A percentile compares a stretch with the other conserved stretches of the same genome.
Conservation (phyloP, 2,329 filamentous ascomycete genomes). For the Microsporum ferrugineum region DNA sequence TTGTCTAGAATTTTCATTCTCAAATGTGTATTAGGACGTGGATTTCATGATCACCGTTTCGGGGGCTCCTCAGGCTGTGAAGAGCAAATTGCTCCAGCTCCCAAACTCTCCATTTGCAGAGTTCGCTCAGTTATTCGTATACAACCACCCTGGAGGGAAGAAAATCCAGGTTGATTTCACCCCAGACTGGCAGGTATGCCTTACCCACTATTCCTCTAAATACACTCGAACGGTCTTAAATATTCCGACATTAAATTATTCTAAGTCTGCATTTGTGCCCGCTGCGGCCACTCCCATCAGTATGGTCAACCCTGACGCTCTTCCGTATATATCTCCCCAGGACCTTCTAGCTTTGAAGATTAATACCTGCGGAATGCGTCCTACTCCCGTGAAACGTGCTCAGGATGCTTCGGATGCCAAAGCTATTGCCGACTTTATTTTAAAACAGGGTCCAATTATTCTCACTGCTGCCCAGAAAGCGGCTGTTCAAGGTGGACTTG, state of each 20-base stretch:
- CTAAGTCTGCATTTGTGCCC: conserved; percentile 7
- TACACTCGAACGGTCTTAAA: not conserved
- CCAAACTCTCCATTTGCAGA: conserved; percentile 5
- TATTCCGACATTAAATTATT: not conserved
- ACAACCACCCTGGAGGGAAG: conserved; percentile 4
- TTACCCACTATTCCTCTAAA: not conserved
- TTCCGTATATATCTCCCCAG: conserved; percentile 7
- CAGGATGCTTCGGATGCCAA: conserved; percentile 5
- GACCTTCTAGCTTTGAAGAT: conserved; percentile 10
- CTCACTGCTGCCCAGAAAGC: not conserved
- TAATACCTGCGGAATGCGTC: conserved; percentile 7
- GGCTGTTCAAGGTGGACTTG: not conserved
- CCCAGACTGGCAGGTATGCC: conserved; percentile 9
- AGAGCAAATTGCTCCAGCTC: conserved; percentile 5
- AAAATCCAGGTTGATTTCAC: conserved; percentile 7
- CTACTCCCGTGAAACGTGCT: not conserved
- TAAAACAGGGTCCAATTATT: not conserved
- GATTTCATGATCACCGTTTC: conserved; percentile 8
- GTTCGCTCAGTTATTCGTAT: conserved; percentile 4
- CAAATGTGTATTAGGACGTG: conserved; percentile 1
- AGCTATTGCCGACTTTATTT: not conserved
- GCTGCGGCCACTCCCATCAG: not conserved
- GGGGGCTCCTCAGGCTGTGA: conserved; percentile 5
- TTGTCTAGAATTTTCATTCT: not conserved
- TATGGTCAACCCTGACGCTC: not conserved